Conservation (phyloP, 768 basidiomycete genomes). For the Xanthoconium purpureum region DNA sequence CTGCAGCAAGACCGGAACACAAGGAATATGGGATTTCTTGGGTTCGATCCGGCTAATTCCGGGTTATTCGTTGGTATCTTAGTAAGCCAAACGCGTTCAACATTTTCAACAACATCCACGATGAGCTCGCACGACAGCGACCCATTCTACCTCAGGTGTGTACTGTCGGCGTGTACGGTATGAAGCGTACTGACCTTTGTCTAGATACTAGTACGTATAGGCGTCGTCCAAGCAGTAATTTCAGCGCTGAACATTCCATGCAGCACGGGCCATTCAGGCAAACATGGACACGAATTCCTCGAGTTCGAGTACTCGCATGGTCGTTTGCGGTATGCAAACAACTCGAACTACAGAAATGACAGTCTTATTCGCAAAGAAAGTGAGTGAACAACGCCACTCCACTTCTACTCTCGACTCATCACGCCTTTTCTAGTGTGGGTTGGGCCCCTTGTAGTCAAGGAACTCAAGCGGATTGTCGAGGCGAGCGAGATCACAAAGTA, state of each 20-base stretch:
- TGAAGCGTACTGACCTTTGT: conserved; percentile 13
- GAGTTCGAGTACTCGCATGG: conserved; percentile 99
- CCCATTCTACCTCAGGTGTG: conserved; percentile 77
- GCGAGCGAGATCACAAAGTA: conserved; percentile 94
- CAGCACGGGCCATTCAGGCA: conserved; percentile 92
- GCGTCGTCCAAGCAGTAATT: not conserved
- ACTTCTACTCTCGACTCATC: not conserved
- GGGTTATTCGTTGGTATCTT: not conserved
- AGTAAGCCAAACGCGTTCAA: not conserved
- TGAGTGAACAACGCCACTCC: conserved; percentile 41
- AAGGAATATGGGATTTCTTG: not conserved
- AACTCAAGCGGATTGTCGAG: conserved; percentile 92
- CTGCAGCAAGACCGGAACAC: not conserved
- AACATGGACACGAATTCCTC: conserved; percentile 96
- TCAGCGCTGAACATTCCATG: not conserved
- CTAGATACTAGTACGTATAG: conserved; percentile 51
- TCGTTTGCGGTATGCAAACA: conserved; percentile 95
- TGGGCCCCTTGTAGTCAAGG: conserved; percentile 86
- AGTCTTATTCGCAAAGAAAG: conserved; percentile 98
- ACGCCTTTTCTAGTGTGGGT: conserved; percentile 73
- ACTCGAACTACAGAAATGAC: conserved; percentile 99
- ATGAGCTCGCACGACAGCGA: conserved; percentile 52
- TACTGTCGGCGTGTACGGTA: not conserved
- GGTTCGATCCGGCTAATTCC: not conserved
- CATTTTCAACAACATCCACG: conserved; percentile 16